Percentiles rank a stretch among this genome's conserved stretches.
These are phyloP conservation scores for Tylopilus rubrobrunneus DNA, from an alignment of 768 basidiomycete genomes.

Conservation along the genomic window DNA sequence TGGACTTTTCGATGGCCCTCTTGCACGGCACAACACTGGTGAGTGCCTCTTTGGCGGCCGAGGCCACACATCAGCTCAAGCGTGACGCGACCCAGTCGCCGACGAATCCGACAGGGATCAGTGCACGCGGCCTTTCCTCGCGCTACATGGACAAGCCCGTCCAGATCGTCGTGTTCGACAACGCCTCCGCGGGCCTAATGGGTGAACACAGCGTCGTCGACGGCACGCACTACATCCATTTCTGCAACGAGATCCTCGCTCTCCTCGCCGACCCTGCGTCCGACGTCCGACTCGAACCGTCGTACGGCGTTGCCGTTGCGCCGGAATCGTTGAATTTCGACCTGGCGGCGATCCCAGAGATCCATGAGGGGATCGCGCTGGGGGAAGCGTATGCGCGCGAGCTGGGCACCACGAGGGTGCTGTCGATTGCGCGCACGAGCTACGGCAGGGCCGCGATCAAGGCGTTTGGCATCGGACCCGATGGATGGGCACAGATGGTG, in stretches of 20 bases:
- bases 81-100: conserved; percentile 5
- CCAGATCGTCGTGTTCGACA: conserved; percentile 83
- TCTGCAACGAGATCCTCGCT: conserved; percentile 67
- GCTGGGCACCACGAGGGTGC: too few relatives aligned
- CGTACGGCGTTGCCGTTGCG: too few relatives aligned
- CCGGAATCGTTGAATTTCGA: too few relatives aligned
- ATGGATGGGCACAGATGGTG: conserved; percentile 92
- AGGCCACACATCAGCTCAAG: neutral
- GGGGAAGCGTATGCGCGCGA: too few relatives aligned
- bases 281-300: too few relatives aligned
- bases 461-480: conserved; percentile 80
- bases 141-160: conserved; percentile 90
- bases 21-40: conserved; percentile 74
- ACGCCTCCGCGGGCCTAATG: conserved; percentile 78
- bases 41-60: conserved; percentile 33
- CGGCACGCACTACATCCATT: conserved; percentile 73
- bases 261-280: conserved; percentile 58
- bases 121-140: conserved; percentile 53
- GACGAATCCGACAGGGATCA: conserved; percentile 21
- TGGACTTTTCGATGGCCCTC: conserved; percentile 59
- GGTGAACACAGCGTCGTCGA: conserved; percentile 90
- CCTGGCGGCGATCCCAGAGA: too few relatives aligned
- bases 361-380: too few relatives aligned
- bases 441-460: conserved; percentile 91
- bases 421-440: conserved; percentile 34